These are phyloP conservation scores for Calonectria fujianensis DNA, from an alignment of 2,329 filamentous ascomycete genomes.

Conservation along the genomic window DNA sequence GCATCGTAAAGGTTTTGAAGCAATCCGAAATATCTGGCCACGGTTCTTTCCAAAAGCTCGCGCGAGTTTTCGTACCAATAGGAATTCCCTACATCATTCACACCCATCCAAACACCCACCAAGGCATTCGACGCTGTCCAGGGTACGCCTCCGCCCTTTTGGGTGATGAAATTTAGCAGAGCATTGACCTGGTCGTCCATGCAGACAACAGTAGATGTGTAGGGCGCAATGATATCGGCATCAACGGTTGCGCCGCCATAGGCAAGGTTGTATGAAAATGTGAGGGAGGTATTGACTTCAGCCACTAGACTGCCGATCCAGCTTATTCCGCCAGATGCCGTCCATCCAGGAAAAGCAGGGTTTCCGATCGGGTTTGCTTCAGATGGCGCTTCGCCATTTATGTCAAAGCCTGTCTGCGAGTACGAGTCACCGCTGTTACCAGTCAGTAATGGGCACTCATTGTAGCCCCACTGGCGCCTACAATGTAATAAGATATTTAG, in stretches of 20 bases:
- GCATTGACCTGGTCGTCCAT: slow-evolving; percentile 50
- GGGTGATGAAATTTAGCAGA: slow-evolving; percentile 59
- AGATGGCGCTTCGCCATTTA: slow-evolving; percentile 70
- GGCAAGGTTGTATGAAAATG: slow-evolving; percentile 72
- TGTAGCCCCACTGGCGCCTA: neutral
- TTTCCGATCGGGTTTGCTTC: slow-evolving; percentile 77
- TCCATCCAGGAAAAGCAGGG: slow-evolving; percentile 71
- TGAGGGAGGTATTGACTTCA: slow-evolving; percentile 66
- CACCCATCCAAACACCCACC: slow-evolving; percentile 72
- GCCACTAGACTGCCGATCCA: slow-evolving; percentile 71
- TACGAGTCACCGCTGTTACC: slow-evolving; percentile 57
- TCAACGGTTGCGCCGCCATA: slow-evolving; percentile 73
- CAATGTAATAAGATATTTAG: slow-evolving; percentile 50
- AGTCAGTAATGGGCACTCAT: neutral
- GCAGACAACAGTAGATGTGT: slow-evolving; percentile 65
- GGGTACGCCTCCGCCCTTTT: slow-evolving; percentile 57
- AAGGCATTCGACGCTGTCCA: slow-evolving; percentile 66
- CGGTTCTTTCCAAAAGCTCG: slow-evolving; percentile 61
- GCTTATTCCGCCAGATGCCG: slow-evolving; percentile 69
- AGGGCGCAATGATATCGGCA: slow-evolving; percentile 70
- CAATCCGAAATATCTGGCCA: slow-evolving; percentile 64
- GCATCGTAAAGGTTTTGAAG: slow-evolving; percentile 68
- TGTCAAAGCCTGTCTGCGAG: slow-evolving; percentile 70
- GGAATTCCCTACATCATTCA: slow-evolving; percentile 73
- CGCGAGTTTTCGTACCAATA: slow-evolving; percentile 60